phyloP scores from a whole-genome alignment of 805 yeast genomes.

The Nakazawaea holstii region DNA sequence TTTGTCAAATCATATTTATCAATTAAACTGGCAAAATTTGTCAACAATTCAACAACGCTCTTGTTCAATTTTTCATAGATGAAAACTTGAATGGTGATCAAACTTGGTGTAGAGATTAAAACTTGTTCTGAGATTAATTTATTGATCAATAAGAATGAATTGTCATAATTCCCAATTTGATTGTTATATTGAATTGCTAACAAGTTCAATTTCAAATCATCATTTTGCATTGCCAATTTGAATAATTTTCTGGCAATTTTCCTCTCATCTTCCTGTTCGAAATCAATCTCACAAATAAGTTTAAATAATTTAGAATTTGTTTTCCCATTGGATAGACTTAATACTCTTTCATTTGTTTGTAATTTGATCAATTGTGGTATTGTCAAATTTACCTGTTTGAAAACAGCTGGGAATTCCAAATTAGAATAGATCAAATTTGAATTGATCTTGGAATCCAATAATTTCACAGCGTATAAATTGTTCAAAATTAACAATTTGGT shows the following conservation, averaged over 20 bases:
- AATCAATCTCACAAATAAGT: slow-evolving; percentile 13
- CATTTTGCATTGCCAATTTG: slow-evolving; percentile 26
- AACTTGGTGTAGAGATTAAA: slow-evolving; percentile 32
- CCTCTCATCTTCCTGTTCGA: slow-evolving; percentile 15
- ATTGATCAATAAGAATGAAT: slow-evolving; percentile 32
- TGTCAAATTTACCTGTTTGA: slow-evolving; percentile 28
- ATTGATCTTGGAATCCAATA: slow-evolving; percentile 8
- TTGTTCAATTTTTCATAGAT: slow-evolving; percentile 43
- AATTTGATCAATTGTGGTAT: slow-evolving; percentile 34
- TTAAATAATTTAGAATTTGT: slow-evolving; percentile 16
- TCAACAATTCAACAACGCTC: slow-evolving; percentile 25
- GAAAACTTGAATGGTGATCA: slow-evolving; percentile 44
- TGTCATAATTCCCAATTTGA: slow-evolving; percentile 23
- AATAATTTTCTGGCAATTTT: slow-evolving; percentile 25
- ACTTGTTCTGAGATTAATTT: slow-evolving; percentile 14
- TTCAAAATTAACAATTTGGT: slow-evolving; percentile 36
- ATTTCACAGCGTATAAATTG: slow-evolving; percentile 32
- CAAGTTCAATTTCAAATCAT: slow-evolving; percentile 25
- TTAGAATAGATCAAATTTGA: slow-evolving; percentile 25
- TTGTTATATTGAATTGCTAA: slow-evolving; percentile 30
- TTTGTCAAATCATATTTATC: slow-evolving; percentile 8
- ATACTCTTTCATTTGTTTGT: slow-evolving; percentile 37
- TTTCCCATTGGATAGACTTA: slow-evolving; percentile 35
- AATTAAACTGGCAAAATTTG: slow-evolving; percentile 4
- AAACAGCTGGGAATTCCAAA: slow-evolving; percentile 23